Base-by-base conservation (phyloP, 305 asterid species). In the Fraxinus floribunda region DNA sequence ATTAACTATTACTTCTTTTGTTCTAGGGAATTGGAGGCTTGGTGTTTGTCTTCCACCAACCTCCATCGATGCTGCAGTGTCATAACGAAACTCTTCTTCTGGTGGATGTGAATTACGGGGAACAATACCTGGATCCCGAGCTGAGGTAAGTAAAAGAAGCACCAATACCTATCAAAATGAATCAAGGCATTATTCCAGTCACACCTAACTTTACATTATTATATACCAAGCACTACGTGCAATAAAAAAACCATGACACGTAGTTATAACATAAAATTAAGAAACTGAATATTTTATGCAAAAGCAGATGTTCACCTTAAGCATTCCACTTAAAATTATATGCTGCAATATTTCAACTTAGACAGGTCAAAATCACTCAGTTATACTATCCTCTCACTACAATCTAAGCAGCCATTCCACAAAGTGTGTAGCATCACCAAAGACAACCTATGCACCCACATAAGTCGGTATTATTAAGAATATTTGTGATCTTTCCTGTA, bases 61-160 rank as follows among this genome's bases (percentile, higher is more conserved):
- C 90, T 95, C 98, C 24, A 73, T 86, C 0, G 97, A 89, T 73
- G 92, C 90, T 81, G 98, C 90, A 60, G 84, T 80, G 80, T 93
- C 97, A 83, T 90, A 90, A 32, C 92, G 97, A 66, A 89, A 83
- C 81, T 92, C 99, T 89, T 94, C 98, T 87, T 93, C 97, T 15
- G 98, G 98, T 10, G 97, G 98, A 85, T 97, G 98, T 72, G 89
- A 86, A 84, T 93, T 95, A 38, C 99, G 97, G 1, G 98, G 99
- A 81, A 97, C 94, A 83, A 97, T 97, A 82, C 99, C 99, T 24
- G 99, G 99, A 85, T 97, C 99, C 78, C 92, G 94, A 84, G 97
- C 87, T 78, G 98, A 95, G 64, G 98, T 92, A 75, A 94, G 90
- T 80, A 93, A 85, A 78, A 97, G 90, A 80, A 92, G 87, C 80